Base-by-base conservation (phyloP, 2,329 filamentous ascomycete species). In the Xylogone sp. region DNA sequence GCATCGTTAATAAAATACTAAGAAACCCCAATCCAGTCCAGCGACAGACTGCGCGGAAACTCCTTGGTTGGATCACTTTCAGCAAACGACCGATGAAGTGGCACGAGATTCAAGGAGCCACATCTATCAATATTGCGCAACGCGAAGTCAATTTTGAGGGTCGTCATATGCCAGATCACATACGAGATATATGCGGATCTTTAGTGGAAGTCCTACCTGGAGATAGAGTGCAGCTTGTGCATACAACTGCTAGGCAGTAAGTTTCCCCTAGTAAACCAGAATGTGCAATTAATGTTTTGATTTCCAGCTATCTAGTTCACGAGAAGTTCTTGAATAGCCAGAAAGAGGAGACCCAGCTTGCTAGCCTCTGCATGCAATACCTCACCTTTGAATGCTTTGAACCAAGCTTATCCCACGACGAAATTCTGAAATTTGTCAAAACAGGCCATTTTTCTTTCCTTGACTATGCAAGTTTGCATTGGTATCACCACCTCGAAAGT, bases 51-150 rank as follows among this genome's bases (percentile, higher is more conserved):
- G 51, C 55, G 3, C 24, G 44, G n/a, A 39, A 43, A 53, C 47
- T 74, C 8, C 58, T 74, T 10, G 63, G 68, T 3, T 73, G 69
- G 70, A 58, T 73, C 3, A 61, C 66, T 3, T 71, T 65, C 51
- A 64, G 68, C 5, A 69, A 67, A 55, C 59, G 70, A 22, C 61
- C 71, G 1, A 53, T 75, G 16, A 69, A 68, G 48, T 70, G 67
- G 69, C 63, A 69, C 46, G 72, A 74, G 51, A 68, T 74, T 20
- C 72, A 74, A 61, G 63, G 57, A 10, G 62, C 66, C 42, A 60
- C 64, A 21, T 65, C 70, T 1, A 66, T 71, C 24, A 52, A 70
- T 48, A 18, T 66, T 1, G 58, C 65, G 1, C 46, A 59, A 4
- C 48, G 56, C 47, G 45, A 22, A 1, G 59, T 72, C 5, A 61